phyloP scores from a whole-genome alignment of 225 moss, liverwort and hornwort species.

The Climacium dendroides region DNA sequence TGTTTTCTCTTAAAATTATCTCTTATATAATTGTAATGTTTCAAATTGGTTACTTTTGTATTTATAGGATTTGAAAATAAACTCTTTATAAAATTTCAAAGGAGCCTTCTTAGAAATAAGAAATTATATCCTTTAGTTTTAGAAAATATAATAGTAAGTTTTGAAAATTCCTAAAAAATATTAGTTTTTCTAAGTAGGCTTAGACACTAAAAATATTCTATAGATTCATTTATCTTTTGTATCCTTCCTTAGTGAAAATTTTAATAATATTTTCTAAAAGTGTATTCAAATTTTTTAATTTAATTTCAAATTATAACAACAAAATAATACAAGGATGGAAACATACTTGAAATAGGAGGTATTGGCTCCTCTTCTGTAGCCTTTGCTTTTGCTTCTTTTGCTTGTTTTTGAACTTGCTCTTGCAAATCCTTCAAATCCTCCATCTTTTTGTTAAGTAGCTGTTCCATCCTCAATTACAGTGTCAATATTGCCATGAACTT shows the following conservation, averaged over 20 bases:
- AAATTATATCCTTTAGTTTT: rapidly evolving
- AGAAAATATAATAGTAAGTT: neutral
- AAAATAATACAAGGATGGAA: neutral
- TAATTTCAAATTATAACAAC: neutral
- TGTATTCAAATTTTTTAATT: neutral
- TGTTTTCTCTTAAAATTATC: neutral
- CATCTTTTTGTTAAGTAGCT: conserved; percentile 13
- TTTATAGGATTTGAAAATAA: neutral
- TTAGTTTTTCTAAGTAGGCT: neutral
- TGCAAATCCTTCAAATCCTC: neutral
- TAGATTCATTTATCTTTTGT: too few species aligned
- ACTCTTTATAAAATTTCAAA: neutral
- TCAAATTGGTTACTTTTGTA: neutral
- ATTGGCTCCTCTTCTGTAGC: too few species aligned
- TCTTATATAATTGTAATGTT: neutral
- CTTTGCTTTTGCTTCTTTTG: neutral
- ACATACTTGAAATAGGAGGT: neutral
- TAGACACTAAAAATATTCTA: neutral
- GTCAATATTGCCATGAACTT: neutral
- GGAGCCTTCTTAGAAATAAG: rapidly evolving
- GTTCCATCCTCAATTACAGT: neutral
- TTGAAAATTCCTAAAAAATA: neutral
- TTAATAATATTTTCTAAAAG: neutral
- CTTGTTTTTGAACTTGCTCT: neutral
- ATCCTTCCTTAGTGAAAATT: neutral